Evolutionary conservation across 2,329 filamentous ascomycete genomes (phyloP).

Genomic region (Aureobasidium vineae): DNA sequence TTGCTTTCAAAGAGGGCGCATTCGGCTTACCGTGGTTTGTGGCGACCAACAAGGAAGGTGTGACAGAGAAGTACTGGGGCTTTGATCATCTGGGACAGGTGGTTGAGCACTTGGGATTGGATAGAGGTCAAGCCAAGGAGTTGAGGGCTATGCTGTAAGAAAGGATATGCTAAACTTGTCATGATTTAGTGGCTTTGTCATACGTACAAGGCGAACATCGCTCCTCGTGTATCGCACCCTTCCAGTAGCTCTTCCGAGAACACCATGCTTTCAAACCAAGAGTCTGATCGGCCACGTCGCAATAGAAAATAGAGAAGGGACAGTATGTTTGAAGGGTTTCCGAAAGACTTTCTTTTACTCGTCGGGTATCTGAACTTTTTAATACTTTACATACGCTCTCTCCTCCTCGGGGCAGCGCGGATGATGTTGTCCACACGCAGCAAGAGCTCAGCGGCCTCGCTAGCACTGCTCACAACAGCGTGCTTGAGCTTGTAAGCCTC

Average conservation of each 20-base stretch:
- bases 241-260: neutral
- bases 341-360: slow-evolving; percentile 19
- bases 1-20: slow-evolving; percentile 53
- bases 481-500: slow-evolving; percentile 99
- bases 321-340: neutral
- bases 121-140: slow-evolving; percentile 41
- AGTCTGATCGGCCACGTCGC: neutral
- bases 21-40: slow-evolving; percentile 63
- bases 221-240: neutral
- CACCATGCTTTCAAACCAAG: neutral
- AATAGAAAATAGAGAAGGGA: neutral
- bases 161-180: neutral
- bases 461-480: slow-evolving; percentile 95
- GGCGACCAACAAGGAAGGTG: slow-evolving; percentile 54
- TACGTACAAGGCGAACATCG: neutral
- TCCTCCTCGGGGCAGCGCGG: slow-evolving; percentile 79
- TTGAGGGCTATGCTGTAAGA: slow-evolving; percentile 43
- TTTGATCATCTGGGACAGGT: slow-evolving; percentile 60
- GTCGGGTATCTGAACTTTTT: slow-evolving; percentile 25
- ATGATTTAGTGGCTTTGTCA: neutral
- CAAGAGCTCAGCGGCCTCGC: slow-evolving; percentile 93
- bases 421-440: slow-evolving; percentile 98
- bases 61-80: slow-evolving; percentile 59
- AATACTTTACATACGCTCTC: slow-evolving; percentile 65
- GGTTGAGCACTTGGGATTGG: slow-evolving; percentile 53